Base-by-base conservation (phyloP, 2,329 filamentous ascomycete species). In the Diaporthe australafricana region DNA sequence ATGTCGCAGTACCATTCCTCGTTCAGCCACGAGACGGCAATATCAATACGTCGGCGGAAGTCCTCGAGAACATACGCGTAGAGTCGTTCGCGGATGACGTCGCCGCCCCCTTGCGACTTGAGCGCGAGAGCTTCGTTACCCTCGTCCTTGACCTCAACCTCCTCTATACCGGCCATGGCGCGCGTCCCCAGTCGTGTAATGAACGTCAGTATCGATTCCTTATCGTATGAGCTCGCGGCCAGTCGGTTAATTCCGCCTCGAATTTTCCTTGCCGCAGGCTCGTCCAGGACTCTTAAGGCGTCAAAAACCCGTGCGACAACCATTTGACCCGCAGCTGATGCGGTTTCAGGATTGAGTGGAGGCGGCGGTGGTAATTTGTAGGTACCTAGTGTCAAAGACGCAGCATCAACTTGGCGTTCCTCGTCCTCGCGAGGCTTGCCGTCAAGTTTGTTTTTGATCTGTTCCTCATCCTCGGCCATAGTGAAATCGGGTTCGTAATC, bases 1-100 rank as follows among this genome's bases (percentile, higher is more conserved):
- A 82, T 91, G 80, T 98, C 96, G 77, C 95, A 97, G 82, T 98
- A 98, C 96, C 96, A 99, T 83, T 99, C 96, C 81, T 99, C 96
- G 77, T 93, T 97, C 20, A 99, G 87, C 96, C 96, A 99, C 9
- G 92, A 92, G 66, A 98, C 94, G 1, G 95, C 96, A 27, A 96
- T 89, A 76, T 97, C 95, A 74, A 98, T 95, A 53, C 96, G 92
- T 74, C 89, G 91, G 69, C 96, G 91, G 83, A 98, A 99, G 79
- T 98, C 96, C 75, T 97, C 94, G 74, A 98, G 89, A 60, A 98
- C 89, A 80, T 97, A 98, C 68, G 90, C 88, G 81, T 95, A 96
- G 1, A 99, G 85, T 9, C 90, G 87, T 76, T 97, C 93, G 67
- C 96, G 90, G 75, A 98, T 94, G 7, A 88, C 88, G 77, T 93